Evolutionary conservation across 305 asterid species (phyloP), one percentile per base, ranked within the genome.

Genomic region (Fraxinus floribunda): DNA sequence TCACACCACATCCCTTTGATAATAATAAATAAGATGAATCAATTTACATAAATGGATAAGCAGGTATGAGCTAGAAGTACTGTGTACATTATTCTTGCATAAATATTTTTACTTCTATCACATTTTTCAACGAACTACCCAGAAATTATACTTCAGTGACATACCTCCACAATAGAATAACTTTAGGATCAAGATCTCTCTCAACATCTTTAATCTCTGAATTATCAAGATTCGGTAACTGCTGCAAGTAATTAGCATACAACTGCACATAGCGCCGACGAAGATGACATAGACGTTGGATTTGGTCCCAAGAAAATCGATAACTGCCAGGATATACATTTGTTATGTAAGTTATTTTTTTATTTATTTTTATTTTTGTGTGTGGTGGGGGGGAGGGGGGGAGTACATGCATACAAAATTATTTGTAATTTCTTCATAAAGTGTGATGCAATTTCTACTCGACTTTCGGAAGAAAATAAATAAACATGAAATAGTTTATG

Each of bases 111-210:
- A 80, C 75, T 76, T 73, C 60, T 71, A 75, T 79, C 16, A 76
- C 73, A 62, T 78, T 36, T 66, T 30, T 30, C 66, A 13, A 76
- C 73, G 68, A 78, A 64, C 71, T 64, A 75, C 60, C 68, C 79
- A 35, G 32, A 77, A 29, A 57, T 39, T 41, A 82, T 78, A 82
- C 46, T 57, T 84, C 78, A 49, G 60, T 80, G 11, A 81, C 86
- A 79, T 91, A 96, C 99, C 99, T 96, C 99, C 98, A 96, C 81
- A 96, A 85, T 24, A 96, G 87, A 86, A 96, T 93, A 86, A 96
- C 92, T 89, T 96, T 96, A 72, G 95, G 94, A 88, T 94, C 97
- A 49, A 96, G 98, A 84, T 96, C 98, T 83, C 88, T 93, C 88
- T 96, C 99, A 82, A 96, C 93, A 80, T 85, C 88, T 83, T 97